Evolutionary conservation across 2,329 filamentous ascomycete genomes (phyloP).

Genomic region (Penicillium sp.): DNA sequence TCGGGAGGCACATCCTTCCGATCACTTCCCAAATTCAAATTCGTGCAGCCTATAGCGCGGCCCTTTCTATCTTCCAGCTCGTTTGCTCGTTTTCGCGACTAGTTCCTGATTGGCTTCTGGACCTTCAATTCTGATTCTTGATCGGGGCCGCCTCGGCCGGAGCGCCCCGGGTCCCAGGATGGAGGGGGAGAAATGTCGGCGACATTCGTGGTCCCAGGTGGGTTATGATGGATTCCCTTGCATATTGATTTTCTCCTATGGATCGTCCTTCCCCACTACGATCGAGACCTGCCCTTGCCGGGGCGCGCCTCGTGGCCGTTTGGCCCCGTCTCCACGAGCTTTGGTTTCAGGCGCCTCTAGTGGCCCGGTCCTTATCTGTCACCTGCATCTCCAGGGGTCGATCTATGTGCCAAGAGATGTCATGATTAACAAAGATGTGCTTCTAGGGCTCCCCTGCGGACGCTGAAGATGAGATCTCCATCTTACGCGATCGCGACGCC

Average conservation of each 20-base stretch:
- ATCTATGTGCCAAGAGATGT: background rate
- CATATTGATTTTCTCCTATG: background rate
- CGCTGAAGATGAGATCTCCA: conserved; percentile 14
- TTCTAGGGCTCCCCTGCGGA: conserved; percentile 14
- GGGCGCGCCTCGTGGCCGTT: background rate
- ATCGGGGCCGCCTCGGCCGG: background rate
- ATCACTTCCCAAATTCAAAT: background rate
- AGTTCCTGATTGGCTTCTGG: background rate
- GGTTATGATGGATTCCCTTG: background rate
- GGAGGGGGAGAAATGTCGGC: conserved; percentile 11
- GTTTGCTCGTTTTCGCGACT: background rate
- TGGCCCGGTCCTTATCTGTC: background rate
- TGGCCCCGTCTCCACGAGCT: background rate
- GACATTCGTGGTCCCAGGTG: conserved; percentile 10
- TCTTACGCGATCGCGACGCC: conserved; percentile 35
- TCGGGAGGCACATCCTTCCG: background rate
- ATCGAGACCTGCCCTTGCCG: background rate
- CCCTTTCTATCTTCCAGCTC: background rate
- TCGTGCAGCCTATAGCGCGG: background rate
- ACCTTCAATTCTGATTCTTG: background rate
- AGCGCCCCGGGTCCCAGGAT: conserved; percentile 3
- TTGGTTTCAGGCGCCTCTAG: background rate
- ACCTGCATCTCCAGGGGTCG: background rate
- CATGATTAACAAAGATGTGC: background rate
- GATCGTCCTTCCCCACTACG: background rate